phyloP scores from a whole-genome alignment of 371 early-diverging fungal genomes.

The Mucor circinelloides region DNA sequence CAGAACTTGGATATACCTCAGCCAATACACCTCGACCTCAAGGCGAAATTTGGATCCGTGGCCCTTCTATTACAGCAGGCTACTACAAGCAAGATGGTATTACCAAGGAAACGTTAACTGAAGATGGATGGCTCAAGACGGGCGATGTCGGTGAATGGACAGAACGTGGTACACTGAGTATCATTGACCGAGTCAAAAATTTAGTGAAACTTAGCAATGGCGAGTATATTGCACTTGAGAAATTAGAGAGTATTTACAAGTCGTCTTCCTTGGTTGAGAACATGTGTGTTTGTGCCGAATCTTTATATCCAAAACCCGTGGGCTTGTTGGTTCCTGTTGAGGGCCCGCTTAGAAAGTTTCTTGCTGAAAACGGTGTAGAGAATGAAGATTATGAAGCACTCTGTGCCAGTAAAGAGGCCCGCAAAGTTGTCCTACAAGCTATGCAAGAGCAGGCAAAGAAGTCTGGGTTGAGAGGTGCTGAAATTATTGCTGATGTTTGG shows the following conservation, averaged over 20 bases:
- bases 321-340: slow-evolving; percentile 76
- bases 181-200: slow-evolving; percentile 86
- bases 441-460: slow-evolving; percentile 37
- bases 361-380: slow-evolving; percentile 28
- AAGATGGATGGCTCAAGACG: slow-evolving; percentile 90
- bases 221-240: slow-evolving; percentile 98
- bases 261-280: slow-evolving; percentile 74
- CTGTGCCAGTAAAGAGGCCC: slow-evolving; percentile 24
- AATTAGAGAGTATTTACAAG: slow-evolving; percentile 93
- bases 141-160: slow-evolving; percentile 91
- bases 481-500: slow-evolving; percentile 69
- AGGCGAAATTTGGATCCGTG: slow-evolving; percentile 91
- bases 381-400: slow-evolving; percentile 33
- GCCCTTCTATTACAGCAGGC: slow-evolving; percentile 67
- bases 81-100: slow-evolving; percentile 74
- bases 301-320: slow-evolving; percentile 65
- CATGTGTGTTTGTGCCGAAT: slow-evolving; percentile 87
- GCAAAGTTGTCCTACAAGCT: slow-evolving; percentile 16
- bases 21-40: slow-evolving; percentile 69
- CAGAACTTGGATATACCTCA: slow-evolving; percentile 78
- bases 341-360: slow-evolving; percentile 33
- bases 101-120: slow-evolving; percentile 76
- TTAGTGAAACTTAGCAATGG: slow-evolving; percentile 84
- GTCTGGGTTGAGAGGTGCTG: slow-evolving; percentile 70
- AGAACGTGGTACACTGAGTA: slow-evolving; percentile 65